Percentiles rank a stretch among this genome's conserved stretches.
These are phyloP conservation scores for Tremellales sp. DNA, from an alignment of 1,284 basidiomycete genomes.

Conservation along the genomic window DNA sequence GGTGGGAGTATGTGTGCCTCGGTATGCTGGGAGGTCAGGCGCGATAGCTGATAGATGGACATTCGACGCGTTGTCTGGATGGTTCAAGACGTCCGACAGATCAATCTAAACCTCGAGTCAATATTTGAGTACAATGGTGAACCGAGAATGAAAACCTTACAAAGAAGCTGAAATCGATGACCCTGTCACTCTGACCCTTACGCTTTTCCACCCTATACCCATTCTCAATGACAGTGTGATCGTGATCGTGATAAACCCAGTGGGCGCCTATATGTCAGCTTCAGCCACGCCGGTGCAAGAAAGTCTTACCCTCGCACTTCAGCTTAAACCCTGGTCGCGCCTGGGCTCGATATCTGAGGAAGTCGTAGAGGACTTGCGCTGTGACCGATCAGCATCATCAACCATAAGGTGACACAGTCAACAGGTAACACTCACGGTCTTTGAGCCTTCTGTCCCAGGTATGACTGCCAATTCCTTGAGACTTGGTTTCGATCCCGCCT, in stretches of 20 bases:
- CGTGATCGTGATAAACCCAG: constrained; percentile 17
- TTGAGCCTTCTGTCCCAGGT: constrained; percentile 7
- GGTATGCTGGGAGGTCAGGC: constrained; percentile 7
- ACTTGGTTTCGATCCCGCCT: constrained; percentile 14
- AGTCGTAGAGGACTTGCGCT: constrained; percentile 31
- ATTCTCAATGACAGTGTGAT: constrained; percentile 19
- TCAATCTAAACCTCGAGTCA: constrained; percentile 35
- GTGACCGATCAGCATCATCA: neutral
- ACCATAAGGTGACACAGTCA: neutral
- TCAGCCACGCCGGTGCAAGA: too few relatives aligned
- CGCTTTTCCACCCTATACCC: constrained; percentile 11
- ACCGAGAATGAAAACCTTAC: constrained; percentile 12
- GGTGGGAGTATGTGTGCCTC: constrained; percentile 16
- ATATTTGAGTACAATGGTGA: neutral
- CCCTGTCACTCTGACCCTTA: constrained; percentile 25
- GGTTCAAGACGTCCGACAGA: constrained; percentile 22
- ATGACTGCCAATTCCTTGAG: too few relatives aligned
- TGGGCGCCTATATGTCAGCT: constrained; percentile 24
- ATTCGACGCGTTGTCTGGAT: constrained; percentile 29
- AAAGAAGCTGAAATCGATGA: constrained; percentile 41
- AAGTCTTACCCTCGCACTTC: too few relatives aligned
- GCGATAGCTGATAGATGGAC: constrained; percentile 21
- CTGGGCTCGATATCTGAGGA: constrained; percentile 25
- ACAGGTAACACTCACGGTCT: neutral
- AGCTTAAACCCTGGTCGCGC: constrained; percentile 22